Conservation (phyloP, 352 stramenopile species). For the Detonula confervacea region DNA sequence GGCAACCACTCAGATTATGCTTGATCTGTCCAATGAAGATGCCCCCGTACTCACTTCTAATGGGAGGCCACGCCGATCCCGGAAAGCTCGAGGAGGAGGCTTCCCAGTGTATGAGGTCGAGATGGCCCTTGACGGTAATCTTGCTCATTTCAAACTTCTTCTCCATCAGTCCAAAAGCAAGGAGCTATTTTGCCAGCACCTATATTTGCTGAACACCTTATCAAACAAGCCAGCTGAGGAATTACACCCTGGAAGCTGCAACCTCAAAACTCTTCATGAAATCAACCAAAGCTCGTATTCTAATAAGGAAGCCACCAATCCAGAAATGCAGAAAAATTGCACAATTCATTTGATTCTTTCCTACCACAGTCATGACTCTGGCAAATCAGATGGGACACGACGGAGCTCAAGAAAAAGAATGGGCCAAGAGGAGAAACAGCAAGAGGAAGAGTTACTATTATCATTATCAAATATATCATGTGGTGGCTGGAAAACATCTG, state of each 20-base stretch:
- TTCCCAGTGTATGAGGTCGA: constrained; percentile 41
- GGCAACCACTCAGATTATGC: not conserved
- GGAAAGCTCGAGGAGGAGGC: constrained; percentile 24
- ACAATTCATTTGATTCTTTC: constrained; percentile 36
- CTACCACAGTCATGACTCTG: constrained; percentile 21
- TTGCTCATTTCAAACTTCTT: constrained; percentile 53
- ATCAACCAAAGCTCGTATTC: constrained; percentile 8
- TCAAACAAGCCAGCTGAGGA: constrained; percentile 7
- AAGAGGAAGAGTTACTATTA: constrained; percentile 40
- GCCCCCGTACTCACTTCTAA: not conserved
- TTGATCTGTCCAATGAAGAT: constrained; percentile 18
- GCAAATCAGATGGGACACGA: constrained; percentile 6
- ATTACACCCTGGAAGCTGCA: constrained; percentile 16
- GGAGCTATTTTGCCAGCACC: constrained; percentile 39
- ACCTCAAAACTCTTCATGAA: constrained; percentile 35
- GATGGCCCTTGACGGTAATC: constrained; percentile 51
- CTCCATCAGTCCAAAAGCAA: constrained; percentile 43
- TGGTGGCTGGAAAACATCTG: constrained; percentile 26
- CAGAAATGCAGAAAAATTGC: constrained; percentile 17
- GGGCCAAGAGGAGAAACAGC: constrained; percentile 27
- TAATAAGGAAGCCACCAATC: not conserved
- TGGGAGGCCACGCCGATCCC: constrained; percentile 34
- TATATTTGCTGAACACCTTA: constrained; percentile 28
- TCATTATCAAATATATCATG: constrained; percentile 40
- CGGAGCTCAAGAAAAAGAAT: constrained; percentile 22